Percentiles rank a stretch among this genome's conserved stretches.
These are phyloP conservation scores for Botrytis medusae DNA, from an alignment of 2,329 filamentous ascomycete genomes.

Conservation along the genomic window DNA sequence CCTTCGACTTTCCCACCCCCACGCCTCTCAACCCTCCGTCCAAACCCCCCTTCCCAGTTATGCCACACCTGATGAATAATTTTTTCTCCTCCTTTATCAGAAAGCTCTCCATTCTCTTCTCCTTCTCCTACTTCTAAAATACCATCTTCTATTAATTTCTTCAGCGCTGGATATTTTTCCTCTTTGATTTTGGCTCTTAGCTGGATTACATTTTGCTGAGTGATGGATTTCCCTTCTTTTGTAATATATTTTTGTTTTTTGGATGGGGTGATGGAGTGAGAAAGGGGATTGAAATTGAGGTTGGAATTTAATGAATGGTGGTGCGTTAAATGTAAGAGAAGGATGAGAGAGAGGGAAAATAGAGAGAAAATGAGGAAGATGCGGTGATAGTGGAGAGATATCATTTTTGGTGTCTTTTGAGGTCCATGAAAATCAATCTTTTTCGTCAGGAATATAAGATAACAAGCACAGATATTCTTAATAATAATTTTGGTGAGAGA, in stretches of 20 bases:
- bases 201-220: neutral
- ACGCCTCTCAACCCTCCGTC: neutral
- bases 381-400: slow-evolving; percentile 8
- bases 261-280: rapidly evolving
- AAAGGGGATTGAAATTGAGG: neutral
- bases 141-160: neutral
- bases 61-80: slow-evolving; percentile 15
- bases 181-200: neutral
- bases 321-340: neutral
- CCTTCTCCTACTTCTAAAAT: rapidly evolving
- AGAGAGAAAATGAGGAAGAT: neutral
- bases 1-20: neutral
- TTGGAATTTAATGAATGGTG: neutral
- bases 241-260: neutral
- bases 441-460: too few relatives aligned
- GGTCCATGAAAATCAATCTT: neutral
- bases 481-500: rapidly evolving
- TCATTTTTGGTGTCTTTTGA: neutral
- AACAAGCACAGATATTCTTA: rapidly evolving
- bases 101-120: rapidly evolving
- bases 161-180: neutral
- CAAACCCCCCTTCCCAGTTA: neutral
- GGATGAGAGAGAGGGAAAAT: neutral
- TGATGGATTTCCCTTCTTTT: neutral
- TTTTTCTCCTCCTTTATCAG: neutral